Conservation (phyloP, 352 stramenopile species). For the Phytophthora cactorum region DNA sequence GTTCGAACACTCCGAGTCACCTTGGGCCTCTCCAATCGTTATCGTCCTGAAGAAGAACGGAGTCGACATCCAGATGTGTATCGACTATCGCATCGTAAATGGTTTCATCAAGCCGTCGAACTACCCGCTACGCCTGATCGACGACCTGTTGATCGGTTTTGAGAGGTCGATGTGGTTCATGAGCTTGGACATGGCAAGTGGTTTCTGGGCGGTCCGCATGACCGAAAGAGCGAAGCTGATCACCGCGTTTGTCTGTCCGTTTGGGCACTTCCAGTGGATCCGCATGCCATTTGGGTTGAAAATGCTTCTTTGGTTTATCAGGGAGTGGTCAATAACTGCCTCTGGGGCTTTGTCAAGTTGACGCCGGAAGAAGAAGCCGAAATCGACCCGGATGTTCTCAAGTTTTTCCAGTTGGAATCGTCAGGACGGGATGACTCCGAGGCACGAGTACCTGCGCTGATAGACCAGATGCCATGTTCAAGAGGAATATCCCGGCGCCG, state of each 20-base stretch:
- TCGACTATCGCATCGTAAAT: not conserved
- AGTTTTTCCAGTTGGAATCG: not conserved
- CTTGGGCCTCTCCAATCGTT: not conserved
- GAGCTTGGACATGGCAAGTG: slow-evolving; percentile 2
- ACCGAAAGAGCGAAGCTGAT: not conserved
- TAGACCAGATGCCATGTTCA: not conserved
- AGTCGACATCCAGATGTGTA: not conserved
- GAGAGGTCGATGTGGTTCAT: not conserved
- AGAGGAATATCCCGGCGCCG: not conserved
- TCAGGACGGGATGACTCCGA: not conserved
- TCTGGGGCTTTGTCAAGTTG: not conserved
- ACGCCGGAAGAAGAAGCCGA: not conserved
- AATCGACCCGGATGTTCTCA: not conserved
- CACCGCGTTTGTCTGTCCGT: not conserved
- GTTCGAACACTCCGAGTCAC: not conserved
- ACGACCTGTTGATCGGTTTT: not conserved
- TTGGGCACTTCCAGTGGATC: not conserved
- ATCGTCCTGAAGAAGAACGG: not conserved
- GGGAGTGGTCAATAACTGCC: not conserved
- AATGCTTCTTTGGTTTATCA: not conserved
- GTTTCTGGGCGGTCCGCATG: not conserved
- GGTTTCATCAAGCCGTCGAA: not conserved
- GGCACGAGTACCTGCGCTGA: not conserved
- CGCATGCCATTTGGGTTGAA: not conserved
- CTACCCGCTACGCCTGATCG: not conserved